These are phyloP conservation scores for Neurospora sp. DNA, from an alignment of 495 filamentous ascomycete genomes.

Conservation along the genomic window DNA sequence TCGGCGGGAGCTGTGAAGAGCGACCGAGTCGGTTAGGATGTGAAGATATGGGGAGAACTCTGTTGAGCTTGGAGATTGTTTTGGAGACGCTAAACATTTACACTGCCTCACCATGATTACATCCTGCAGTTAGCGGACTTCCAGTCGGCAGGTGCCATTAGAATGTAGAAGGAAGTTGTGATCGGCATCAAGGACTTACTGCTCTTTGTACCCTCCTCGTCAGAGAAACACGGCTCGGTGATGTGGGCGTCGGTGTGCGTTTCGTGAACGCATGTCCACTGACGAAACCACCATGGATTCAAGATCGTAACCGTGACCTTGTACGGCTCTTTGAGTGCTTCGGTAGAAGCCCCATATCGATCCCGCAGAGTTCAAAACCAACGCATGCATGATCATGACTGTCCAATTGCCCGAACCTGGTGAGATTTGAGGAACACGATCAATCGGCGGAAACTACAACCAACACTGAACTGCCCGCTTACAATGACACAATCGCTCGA, in stretches of 20 bases:
- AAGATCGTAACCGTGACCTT: too few relatives aligned
- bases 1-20: accelerated
- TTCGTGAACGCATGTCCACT: too few relatives aligned
- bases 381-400: too few relatives aligned
- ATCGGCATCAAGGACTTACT: neutral
- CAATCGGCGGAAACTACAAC: too few relatives aligned
- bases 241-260: neutral
- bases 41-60: accelerated
- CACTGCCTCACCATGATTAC: neutral
- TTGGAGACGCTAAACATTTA: neutral
- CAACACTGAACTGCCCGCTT: too few relatives aligned
- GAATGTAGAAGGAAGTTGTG: neutral
- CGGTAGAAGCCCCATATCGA: too few relatives aligned
- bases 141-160: neutral
- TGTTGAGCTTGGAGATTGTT: accelerated
- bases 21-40: neutral
- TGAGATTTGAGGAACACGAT: too few relatives aligned
- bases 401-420: too few relatives aligned
- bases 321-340: too few relatives aligned
- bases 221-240: neutral
- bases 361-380: too few relatives aligned
- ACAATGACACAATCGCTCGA: too few relatives aligned
- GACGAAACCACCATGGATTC: too few relatives aligned
- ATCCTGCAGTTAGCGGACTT: neutral
- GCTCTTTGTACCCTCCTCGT: neutral